phyloP scores from a whole-genome alignment of 805 yeast genomes.

The Metschnikowia chrysomelidarum region DNA sequence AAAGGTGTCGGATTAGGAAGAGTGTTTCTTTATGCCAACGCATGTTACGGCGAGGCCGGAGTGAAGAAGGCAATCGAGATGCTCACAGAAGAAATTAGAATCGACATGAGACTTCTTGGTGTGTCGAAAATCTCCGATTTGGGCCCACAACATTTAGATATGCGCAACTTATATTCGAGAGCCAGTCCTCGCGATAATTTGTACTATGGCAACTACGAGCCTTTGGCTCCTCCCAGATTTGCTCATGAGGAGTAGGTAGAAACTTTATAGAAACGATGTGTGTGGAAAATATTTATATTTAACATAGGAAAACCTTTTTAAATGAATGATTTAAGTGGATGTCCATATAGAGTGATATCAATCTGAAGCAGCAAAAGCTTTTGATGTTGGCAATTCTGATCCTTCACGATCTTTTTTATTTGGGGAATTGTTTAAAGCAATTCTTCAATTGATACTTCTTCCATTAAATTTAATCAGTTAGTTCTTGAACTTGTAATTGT shows the following conservation, averaged over 20 bases:
- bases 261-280: too few species aligned
- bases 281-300: too few species aligned
- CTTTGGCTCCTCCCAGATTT: conserved; percentile 14
- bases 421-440: too few species aligned
- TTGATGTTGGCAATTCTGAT: too few species aligned
- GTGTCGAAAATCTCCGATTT: conserved; percentile 46
- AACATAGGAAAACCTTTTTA: too few species aligned
- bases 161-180: conserved; percentile 12
- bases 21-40: conserved; percentile 62
- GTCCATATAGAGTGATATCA: too few species aligned
- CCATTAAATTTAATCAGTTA: too few species aligned
- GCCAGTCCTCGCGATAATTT: conserved; percentile 12
- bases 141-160: conserved; percentile 16
- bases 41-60: conserved; percentile 63
- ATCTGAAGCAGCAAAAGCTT: too few species aligned
- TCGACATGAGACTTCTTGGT: conserved; percentile 81
- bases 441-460: too few species aligned
- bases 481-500: too few species aligned
- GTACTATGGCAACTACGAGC: conserved; percentile 17
- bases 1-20: conserved; percentile 70
- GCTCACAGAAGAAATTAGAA: conserved; percentile 65
- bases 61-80: conserved; percentile 59
- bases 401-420: too few species aligned
- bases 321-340: too few species aligned
- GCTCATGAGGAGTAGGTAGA: conserved; percentile 7